These are phyloP conservation scores for Lagenaria siceraria DNA, from an alignment of 306 rosid species.

Conservation along the genomic window DNA sequence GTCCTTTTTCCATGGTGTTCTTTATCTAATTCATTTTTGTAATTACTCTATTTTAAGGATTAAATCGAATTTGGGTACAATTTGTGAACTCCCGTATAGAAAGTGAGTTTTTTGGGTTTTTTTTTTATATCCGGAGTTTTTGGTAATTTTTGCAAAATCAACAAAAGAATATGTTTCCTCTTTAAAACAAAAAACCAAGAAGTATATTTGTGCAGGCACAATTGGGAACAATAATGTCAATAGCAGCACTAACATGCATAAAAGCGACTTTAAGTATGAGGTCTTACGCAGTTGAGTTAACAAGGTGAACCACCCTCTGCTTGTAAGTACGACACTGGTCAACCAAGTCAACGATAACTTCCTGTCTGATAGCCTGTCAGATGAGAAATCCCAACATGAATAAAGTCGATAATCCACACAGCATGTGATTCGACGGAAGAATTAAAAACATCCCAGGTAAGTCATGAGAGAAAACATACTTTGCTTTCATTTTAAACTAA, in stretches of 20 bases:
- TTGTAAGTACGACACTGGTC: constrained; percentile 81
- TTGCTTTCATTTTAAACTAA: not conserved
- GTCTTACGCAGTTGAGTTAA: constrained; percentile 88
- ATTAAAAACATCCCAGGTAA: not conserved
- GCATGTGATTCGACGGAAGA: not conserved
- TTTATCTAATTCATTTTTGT: not conserved
- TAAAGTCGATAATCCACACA: not conserved
- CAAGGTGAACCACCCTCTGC: constrained; percentile 97
- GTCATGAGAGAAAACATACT: not conserved
- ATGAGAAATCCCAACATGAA: constrained; percentile 3
- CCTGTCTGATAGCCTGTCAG: constrained; percentile 81
- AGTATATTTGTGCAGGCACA: not conserved
- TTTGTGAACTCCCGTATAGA: not conserved
- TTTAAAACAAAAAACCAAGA: not conserved
- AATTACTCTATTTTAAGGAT: not conserved
- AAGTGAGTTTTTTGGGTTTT: too few species aligned
- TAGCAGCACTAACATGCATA: not conserved
- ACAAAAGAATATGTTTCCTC: not conserved
- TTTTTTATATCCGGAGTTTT: too few species aligned
- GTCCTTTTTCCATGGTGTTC: not conserved
- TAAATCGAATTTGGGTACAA: not conserved
- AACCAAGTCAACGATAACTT: constrained; percentile 90
- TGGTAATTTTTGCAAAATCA: not conserved
- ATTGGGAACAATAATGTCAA: not conserved
- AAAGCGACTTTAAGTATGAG: constrained; percentile 8